These are phyloP conservation scores for Isoetes taiwanensis DNA, from an alignment of 75 land plant genomes.

Conservation along the genomic window DNA sequence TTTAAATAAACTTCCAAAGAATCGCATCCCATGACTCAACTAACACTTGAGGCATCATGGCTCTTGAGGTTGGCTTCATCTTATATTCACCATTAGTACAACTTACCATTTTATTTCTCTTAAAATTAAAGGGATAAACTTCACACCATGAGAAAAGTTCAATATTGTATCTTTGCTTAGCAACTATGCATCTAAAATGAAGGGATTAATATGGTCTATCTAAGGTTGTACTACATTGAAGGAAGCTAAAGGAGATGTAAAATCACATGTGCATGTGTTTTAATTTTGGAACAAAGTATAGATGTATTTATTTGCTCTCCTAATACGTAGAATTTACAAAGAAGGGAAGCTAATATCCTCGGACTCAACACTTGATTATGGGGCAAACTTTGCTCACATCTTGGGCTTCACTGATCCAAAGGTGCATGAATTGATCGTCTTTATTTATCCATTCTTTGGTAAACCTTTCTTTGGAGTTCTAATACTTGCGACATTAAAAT, in stretches of 20 bases:
- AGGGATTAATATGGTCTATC: no score
- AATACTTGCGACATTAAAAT: not conserved
- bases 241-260: not conserved
- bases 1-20: conserved; percentile 62
- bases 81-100: no score
- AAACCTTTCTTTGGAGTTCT: conserved; percentile 4
- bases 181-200: no score
- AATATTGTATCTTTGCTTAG: no score
- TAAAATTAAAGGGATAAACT: no score
- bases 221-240: no score
- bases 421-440: conserved; percentile 91
- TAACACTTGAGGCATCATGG: conserved; percentile 88
- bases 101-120: no score
- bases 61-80: conserved; percentile 85
- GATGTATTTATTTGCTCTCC: no score
- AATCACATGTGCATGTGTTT: no score
- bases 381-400: conserved; percentile 93
- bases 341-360: conserved; percentile 49
- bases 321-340: conserved; percentile 62
- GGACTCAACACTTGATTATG: conserved; percentile 76
- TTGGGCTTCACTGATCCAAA: conserved; percentile 64
- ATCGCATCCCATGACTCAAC: conserved; percentile 98
- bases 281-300: no score
- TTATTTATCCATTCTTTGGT: conserved; percentile 89
- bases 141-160: no score